These are phyloP conservation scores for Coemansia sp. DNA, from an alignment of 192 early-diverging fungal species.

Conservation along the genomic window DNA sequence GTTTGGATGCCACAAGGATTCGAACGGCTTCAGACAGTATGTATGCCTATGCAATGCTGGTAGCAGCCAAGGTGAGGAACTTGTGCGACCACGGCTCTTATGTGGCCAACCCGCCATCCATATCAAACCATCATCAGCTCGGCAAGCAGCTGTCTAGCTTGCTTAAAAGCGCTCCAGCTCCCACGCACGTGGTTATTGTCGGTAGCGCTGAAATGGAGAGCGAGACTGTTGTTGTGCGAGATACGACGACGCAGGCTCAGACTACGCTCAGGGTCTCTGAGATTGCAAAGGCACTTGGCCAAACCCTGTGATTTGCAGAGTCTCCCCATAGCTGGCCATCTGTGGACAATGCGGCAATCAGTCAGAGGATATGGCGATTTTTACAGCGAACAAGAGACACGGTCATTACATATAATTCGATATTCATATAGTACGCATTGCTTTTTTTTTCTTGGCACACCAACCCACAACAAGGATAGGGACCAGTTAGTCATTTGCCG, in stretches of 20 bases:
- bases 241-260: constrained; percentile 14
- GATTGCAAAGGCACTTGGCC: not conserved
- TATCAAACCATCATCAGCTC: constrained; percentile 15
- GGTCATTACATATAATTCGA: too few species aligned
- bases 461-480: too few species aligned
- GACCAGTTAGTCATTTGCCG: too few species aligned
- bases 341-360: not conserved
- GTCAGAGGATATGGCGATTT: not conserved
- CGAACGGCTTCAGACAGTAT: constrained; percentile 12
- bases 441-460: too few species aligned
- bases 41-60: constrained; percentile 31
- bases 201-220: constrained; percentile 25
- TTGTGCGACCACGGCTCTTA: constrained; percentile 5
- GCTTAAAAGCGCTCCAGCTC: constrained; percentile 8
- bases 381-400: too few species aligned
- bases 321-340: not conserved
- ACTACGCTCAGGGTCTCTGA: not conserved
- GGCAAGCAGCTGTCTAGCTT: constrained; percentile 35
- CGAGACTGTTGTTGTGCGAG: constrained; percentile 10
- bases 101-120: constrained; percentile 13
- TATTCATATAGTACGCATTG: too few species aligned
- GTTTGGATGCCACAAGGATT: not conserved
- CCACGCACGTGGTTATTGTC: constrained; percentile 22
- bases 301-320: not conserved
- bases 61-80: constrained; percentile 14